phyloP scores from a whole-genome alignment of 176 grass and related monocot species.

The Bothriochloa decipiens region DNA sequence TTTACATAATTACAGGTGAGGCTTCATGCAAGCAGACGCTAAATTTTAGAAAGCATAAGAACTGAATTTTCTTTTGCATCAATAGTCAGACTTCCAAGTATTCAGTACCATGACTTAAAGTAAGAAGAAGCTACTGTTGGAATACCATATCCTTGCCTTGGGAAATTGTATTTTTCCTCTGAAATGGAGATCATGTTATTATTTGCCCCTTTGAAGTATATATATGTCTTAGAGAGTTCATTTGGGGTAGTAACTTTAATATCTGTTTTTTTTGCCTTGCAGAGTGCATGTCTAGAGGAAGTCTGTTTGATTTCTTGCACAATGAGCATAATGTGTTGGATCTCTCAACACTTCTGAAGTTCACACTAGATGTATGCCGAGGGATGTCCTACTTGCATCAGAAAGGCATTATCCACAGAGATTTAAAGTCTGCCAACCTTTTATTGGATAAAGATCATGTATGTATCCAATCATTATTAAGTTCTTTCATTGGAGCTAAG shows the following conservation, averaged over 20 bases:
- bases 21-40: not conserved
- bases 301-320: conserved; percentile 64
- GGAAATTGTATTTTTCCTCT: not conserved
- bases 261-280: conserved; percentile 42
- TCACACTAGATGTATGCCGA: conserved; percentile 63
- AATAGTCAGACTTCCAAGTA: not conserved
- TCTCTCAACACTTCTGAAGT: conserved; percentile 60
- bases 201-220: not conserved
- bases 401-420: conserved; percentile 75
- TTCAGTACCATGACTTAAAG: not conserved
- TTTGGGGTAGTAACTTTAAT: not conserved
- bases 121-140: conserved; percentile 10
- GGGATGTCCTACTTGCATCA: conserved; percentile 82
- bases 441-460: conserved; percentile 70
- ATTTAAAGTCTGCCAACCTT: conserved; percentile 79
- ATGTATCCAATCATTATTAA: conserved; percentile 23
- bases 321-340: conserved; percentile 63
- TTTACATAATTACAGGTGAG: conserved; percentile 78
- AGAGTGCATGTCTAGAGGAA: conserved; percentile 81
- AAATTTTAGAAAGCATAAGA: not conserved
- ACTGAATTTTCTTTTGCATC: not conserved
- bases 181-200: not conserved
- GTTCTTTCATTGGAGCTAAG: not conserved
- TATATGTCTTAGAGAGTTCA: conserved; percentile 14
- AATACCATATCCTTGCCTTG: not conserved